Evolutionary conservation across 148 eudicot genomes (phyloP), one percentile per base, ranked within the genome.

Genomic region (Arbutus unedo): DNA sequence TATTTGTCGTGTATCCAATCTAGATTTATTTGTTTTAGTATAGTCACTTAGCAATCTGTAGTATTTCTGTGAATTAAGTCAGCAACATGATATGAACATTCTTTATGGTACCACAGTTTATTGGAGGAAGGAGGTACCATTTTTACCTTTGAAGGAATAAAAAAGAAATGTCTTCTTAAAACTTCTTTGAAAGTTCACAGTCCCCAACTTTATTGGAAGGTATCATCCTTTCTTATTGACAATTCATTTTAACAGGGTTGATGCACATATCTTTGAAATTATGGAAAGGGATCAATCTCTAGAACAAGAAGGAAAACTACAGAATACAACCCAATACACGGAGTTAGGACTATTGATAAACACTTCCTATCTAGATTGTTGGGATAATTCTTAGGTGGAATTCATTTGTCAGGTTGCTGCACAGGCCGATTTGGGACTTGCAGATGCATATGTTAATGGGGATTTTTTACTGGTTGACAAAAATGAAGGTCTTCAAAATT

Each of bases 181-280:
- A 92, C 89, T 78, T 81, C 84, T 72, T 5, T 96, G 74, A 89
- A 91, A 81, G 77, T 96, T 83, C 98, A 93, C 81, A 91, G 51
- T 80, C 93, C 98, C 38, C 94, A 91, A 57, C 93, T 97, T 83
- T 97, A 97, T 82, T 90, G 93, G 99, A 94, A 97, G 99, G 99
- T 93, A 81, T 6, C 38, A 59, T 83, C 25, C 45, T 71, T 67
- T 73, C 50, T 38, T 21, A 18, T 19, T 71, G 43, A 49, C 16
- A 60, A 47, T 38, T 23, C 57, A 60, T 78, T 73, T 44, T 14
- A n/a, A n/a, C 25, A 19, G 43, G 4, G 48, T 45, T 3, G 73
- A 59, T 66, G 25, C 15, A 49, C 51, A 2, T 13, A 13, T 6
- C 49, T 25, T 43, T 64, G 71, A 25, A 66, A 25, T 10, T 21